Evolutionary conservation across 371 early-diverging fungal genomes (phyloP).

Genomic region (Cokeromyces recurvatus): DNA sequence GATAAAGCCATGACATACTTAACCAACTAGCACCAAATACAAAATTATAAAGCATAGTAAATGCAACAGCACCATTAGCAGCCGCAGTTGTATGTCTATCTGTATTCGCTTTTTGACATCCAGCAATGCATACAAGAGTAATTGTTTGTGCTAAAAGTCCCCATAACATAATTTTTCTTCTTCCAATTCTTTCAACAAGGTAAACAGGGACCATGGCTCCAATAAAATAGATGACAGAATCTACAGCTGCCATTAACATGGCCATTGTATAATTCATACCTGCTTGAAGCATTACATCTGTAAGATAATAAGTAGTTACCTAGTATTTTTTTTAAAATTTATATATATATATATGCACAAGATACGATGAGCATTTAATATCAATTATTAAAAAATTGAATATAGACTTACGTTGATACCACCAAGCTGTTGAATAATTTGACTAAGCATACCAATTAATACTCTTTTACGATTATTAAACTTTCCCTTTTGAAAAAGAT

Average conservation of each 20-base stretch:
- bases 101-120: constrained; percentile 17
- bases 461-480: constrained; percentile 50
- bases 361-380: no score
- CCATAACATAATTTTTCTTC: constrained; percentile 39
- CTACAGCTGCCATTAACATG: constrained; percentile 45
- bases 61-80: constrained; percentile 36
- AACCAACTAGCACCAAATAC: constrained; percentile 57
- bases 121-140: constrained; percentile 39
- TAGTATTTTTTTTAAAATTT: no score
- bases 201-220: constrained; percentile 46
- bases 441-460: constrained; percentile 47
- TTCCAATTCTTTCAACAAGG: constrained; percentile 42
- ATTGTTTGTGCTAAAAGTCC: constrained; percentile 34
- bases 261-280: constrained; percentile 39
- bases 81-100: constrained; percentile 7
- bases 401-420: constrained; percentile 26
- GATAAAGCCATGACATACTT: constrained; percentile 57
- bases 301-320: constrained; percentile 35
- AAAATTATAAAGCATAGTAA: constrained; percentile 40
- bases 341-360: no score
- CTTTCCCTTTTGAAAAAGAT: constrained; percentile 40
- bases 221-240: constrained; percentile 43
- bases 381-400: no score
- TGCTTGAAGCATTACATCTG: constrained; percentile 40
- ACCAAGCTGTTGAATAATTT: constrained; percentile 46